Conservation (phyloP, 345 rosid species). For the thale cress (Arabidopsis thaliana) region TAIR10.1 NC_003071.7:9958501-9959000, state of each 20-base stretch:
- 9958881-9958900: conserved; percentile 6
- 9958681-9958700: conserved; percentile 96
- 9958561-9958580: neutral
- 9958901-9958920: conserved; percentile 24
- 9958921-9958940: conserved; percentile 72
- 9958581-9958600: neutral
- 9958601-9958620: conserved; percentile 28
- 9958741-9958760: conserved; percentile 94
- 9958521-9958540: conserved; percentile 68
- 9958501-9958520: conserved; percentile 79
- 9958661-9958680: conserved; percentile 91
- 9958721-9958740: conserved; percentile 92
- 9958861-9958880: conserved; percentile 39
- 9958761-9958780: conserved; percentile 99
- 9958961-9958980: conserved; percentile 99
- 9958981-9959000: conserved; percentile 99
- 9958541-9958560: conserved; percentile 35
- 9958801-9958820: conserved; percentile 94
- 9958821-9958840: conserved; percentile 96
- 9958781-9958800: conserved; percentile 88
- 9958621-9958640: conserved; percentile 61
- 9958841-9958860: conserved; percentile 98
- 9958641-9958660: conserved; percentile 95
- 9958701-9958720: conserved; percentile 99
- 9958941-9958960: conserved; percentile 94